Base-by-base conservation (phyloP, 2,329 filamentous ascomycete species). In the Aspergillus nomiae region DNA sequence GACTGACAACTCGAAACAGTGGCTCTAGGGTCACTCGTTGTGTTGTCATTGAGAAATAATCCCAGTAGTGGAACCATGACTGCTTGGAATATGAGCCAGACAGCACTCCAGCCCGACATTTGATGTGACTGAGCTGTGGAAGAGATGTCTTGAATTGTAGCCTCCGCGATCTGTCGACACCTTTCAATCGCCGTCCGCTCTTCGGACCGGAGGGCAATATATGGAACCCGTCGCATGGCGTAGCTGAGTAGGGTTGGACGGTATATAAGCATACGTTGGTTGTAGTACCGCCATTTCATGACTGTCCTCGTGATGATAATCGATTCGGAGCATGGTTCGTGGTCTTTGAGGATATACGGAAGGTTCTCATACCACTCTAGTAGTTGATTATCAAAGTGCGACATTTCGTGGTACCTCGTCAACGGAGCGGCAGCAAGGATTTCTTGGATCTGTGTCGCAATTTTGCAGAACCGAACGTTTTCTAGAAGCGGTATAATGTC, bases 271-370 rank as follows among this genome's bases (percentile, higher is more conserved):
- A 93, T 90, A 54, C 90, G 88, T 54, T 92, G 84, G 69, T 92
- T 92, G 72, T 91, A 88, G 73, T 91, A 94, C 16, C 91, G 86
- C 91, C 91, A 94, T 75, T 91, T 90, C 89, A 93, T 92, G 69
- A 93, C 86, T 66, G 87, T 87, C 57, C 90, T 85, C 0, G 89
- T 87, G 56, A 90, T 89, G 66, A 87, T 87, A 21, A 93, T 84
- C 2, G 89, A 87, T 67, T 91, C 89, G 0, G 89, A 87, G 71
- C 89, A 91, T 11, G 89, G 86, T 61, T 92, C 88, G 12, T 81
- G 85, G 24, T 87, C 85, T 67, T 86, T 83, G 38, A 90, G 80
- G 16, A 90, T 81, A 81, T 86, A 86, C 5, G 90, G 91, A 1
- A 93, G 83, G 56, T 85, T 87, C 61, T 87, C 86, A 76, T 91